These are phyloP conservation scores for Kwoniella sp. DNA, from an alignment of 768 basidiomycete species.

Conservation along the genomic window DNA sequence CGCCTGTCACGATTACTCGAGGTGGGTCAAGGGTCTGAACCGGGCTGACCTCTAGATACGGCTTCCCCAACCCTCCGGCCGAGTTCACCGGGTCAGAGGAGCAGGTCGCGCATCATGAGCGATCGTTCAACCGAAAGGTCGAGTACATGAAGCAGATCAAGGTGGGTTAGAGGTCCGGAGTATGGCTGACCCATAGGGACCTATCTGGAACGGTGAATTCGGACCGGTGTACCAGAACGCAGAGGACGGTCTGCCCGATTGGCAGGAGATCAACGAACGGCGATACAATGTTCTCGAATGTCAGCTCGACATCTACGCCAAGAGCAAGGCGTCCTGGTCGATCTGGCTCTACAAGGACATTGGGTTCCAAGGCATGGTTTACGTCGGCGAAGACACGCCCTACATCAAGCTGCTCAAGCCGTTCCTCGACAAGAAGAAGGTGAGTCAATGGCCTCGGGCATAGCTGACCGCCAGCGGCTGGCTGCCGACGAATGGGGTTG, in stretches of 20 bases:
- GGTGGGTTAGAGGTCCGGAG: constrained; percentile 5
- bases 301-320: constrained; percentile 66
- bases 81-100: constrained; percentile 51
- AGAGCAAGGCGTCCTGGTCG: constrained; percentile 60
- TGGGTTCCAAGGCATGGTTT: constrained; percentile 60
- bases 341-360: constrained; percentile 74
- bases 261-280: constrained; percentile 62
- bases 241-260: constrained; percentile 57
- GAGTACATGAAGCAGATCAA: constrained; percentile 64
- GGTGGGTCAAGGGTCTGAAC: constrained; percentile 3
- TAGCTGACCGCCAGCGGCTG: constrained; percentile 52
- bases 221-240: constrained; percentile 65
- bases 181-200: background rate
- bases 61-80: constrained; percentile 62
- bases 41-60: constrained; percentile 51
- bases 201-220: constrained; percentile 70
- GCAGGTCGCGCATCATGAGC: constrained; percentile 11
- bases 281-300: constrained; percentile 66
- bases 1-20: constrained; percentile 70
- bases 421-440: constrained; percentile 71
- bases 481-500: constrained; percentile 76
- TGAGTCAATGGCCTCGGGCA: background rate
- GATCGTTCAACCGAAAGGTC: constrained; percentile 64
- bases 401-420: constrained; percentile 65
- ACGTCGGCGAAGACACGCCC: constrained; percentile 62